phyloP scores from a whole-genome alignment of 2,329 filamentous ascomycete genomes.

The Epichloe bromicola region DNA sequence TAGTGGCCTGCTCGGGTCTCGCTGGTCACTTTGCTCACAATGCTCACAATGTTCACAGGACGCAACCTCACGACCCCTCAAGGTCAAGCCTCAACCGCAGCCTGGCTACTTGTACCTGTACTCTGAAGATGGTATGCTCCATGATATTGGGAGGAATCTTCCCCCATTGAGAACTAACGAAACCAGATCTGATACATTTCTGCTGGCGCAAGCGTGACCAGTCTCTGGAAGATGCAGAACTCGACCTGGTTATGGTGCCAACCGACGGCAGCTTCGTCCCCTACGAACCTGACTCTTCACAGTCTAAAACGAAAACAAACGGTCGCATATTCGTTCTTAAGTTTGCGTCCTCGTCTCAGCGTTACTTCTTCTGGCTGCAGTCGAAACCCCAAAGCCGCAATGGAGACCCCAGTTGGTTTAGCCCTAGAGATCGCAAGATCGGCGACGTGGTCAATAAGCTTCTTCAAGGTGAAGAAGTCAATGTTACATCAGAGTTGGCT shows the following conservation, averaged over 20 bases:
- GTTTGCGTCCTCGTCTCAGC: slow-evolving; percentile 82
- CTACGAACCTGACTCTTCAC: slow-evolving; percentile 50
- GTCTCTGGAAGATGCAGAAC: slow-evolving; percentile 57
- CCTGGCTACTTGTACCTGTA: slow-evolving; percentile 89
- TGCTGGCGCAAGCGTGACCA: slow-evolving; percentile 82
- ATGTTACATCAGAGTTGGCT: slow-evolving; percentile 61
- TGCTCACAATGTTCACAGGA: slow-evolving; percentile 1
- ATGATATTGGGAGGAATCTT: background rate
- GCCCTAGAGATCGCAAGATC: slow-evolving; percentile 72
- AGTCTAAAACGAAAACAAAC: slow-evolving; percentile 54
- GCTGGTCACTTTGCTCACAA: slow-evolving; percentile 8
- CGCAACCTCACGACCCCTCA: slow-evolving; percentile 34
- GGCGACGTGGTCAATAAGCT: slow-evolving; percentile 76
- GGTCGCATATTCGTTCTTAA: slow-evolving; percentile 89
- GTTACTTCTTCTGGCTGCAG: slow-evolving; percentile 93
- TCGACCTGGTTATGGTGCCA: slow-evolving; percentile 91
- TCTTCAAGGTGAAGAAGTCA: slow-evolving; percentile 78
- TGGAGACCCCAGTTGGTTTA: slow-evolving; percentile 66
- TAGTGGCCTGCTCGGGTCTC: background rate
- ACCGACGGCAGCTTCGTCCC: slow-evolving; percentile 77
- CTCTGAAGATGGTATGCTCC: slow-evolving; percentile 61
- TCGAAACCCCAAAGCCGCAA: slow-evolving; percentile 65
- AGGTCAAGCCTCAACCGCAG: slow-evolving; percentile 58
- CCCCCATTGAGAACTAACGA: background rate
- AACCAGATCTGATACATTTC: slow-evolving; percentile 82